phyloP scores from a whole-genome alignment of 768 basidiomycete genomes.

The Hericium alpestre region DNA sequence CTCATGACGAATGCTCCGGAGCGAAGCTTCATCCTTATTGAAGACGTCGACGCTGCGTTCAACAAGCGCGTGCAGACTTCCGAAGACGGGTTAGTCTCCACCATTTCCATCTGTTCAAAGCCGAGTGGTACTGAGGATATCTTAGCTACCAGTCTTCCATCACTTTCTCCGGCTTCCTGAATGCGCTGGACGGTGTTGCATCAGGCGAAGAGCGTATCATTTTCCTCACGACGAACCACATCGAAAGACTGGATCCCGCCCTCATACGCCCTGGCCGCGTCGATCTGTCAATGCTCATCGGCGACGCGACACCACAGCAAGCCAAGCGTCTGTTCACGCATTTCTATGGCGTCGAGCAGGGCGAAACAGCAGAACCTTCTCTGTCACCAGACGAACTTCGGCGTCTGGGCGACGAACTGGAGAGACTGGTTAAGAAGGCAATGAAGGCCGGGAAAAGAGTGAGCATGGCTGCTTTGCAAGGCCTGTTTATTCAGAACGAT shows the following conservation, averaged over 20 bases:
- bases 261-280: constrained; percentile 94
- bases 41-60: constrained; percentile 96
- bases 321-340: constrained; percentile 65
- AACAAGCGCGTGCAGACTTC: constrained; percentile 83
- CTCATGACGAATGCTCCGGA: constrained; percentile 89
- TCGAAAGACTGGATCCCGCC: constrained; percentile 81
- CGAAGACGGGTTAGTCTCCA: constrained; percentile 71
- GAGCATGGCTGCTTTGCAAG: constrained; percentile 96
- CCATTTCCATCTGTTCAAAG: not conserved
- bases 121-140: constrained; percentile 5
- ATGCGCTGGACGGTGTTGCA: constrained; percentile 94
- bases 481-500: constrained; percentile 77
- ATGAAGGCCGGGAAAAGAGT: constrained; percentile 44
- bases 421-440: constrained; percentile 42
- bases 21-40: constrained; percentile 87
- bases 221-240: constrained; percentile 99
- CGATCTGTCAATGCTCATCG: constrained; percentile 74
- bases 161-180: constrained; percentile 95
- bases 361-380: constrained; percentile 15
- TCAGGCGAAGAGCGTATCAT: constrained; percentile 97
- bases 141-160: constrained; percentile 85
- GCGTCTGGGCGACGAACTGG: constrained; percentile 41
- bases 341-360: constrained; percentile 61
- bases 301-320: constrained; percentile 78
- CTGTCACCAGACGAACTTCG: constrained; percentile 31